Conservation (phyloP, 2,329 filamentous ascomycete genomes). For the Pseudogymnoascus sp. region DNA sequence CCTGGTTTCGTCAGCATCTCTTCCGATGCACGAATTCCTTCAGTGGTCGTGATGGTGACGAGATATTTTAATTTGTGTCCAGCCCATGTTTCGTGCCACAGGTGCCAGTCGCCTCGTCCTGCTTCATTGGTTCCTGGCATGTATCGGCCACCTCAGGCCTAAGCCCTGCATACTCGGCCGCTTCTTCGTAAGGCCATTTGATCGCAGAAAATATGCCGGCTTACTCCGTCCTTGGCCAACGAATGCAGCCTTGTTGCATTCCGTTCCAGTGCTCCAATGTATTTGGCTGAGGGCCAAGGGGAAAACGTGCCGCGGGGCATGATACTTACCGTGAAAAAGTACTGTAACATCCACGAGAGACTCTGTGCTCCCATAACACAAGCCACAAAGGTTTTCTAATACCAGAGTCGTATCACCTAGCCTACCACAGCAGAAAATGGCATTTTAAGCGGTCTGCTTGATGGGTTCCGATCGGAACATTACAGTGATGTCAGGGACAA, state of each 20-base stretch:
- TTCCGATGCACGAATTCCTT: conserved; percentile 3
- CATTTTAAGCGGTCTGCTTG: not conserved
- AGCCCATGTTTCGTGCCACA: conserved; percentile 7
- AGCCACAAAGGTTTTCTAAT: conserved; percentile 8
- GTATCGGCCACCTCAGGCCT: not conserved
- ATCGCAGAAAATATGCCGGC: conserved; percentile 1
- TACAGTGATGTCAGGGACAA: conserved; percentile 1
- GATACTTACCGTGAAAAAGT: not conserved
- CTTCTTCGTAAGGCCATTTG: not conserved
- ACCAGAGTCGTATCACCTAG: not conserved
- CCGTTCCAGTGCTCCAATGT: not conserved
- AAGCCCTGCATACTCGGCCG: conserved; percentile 4
- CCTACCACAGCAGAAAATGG: conserved; percentile 1
- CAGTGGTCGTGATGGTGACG: not conserved
- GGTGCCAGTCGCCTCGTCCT: not conserved
- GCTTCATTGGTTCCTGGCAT: conserved; percentile 8
- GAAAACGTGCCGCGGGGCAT: conserved; percentile 2
- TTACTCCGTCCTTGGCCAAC: conserved; percentile 1
- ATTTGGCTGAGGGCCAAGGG: not conserved
- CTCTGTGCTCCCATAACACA: conserved; percentile 8
- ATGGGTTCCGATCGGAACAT: not conserved
- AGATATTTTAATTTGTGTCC: conserved; percentile 6
- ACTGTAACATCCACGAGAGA: not conserved
- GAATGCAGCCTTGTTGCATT: conserved; percentile 7
- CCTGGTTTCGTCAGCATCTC: not conserved